phyloP scores from a whole-genome alignment of 2,329 filamentous ascomycete species.

The Diaporthe helianthi region DNA sequence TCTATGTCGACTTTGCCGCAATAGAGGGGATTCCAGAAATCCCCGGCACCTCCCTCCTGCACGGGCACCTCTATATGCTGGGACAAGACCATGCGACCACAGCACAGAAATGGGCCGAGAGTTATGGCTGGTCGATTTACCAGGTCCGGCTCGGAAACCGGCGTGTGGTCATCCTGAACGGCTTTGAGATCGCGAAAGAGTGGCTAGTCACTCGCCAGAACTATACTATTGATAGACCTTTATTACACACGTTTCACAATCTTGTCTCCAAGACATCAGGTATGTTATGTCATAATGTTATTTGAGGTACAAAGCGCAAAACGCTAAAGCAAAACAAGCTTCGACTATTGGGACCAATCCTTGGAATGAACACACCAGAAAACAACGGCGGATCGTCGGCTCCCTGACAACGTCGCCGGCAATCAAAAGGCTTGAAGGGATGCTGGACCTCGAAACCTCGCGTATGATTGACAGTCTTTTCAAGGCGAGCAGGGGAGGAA shows the following conservation, averaged over 20 bases:
- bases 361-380: slow-evolving; percentile 27
- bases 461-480: slow-evolving; percentile 7
- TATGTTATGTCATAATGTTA: neutral
- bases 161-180: slow-evolving; percentile 18
- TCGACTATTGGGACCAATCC: slow-evolving; percentile 29
- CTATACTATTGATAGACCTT: slow-evolving; percentile 18
- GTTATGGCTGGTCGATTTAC: slow-evolving; percentile 23
- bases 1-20: slow-evolving; percentile 17
- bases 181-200: slow-evolving; percentile 22
- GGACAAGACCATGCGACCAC: slow-evolving; percentile 26
- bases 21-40: slow-evolving; percentile 9
- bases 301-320: too few species aligned
- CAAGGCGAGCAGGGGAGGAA: slow-evolving; percentile 10
- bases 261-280: slow-evolving; percentile 27
- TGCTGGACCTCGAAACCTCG: slow-evolving; percentile 25
- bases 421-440: slow-evolving; percentile 16
- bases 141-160: slow-evolving; percentile 25
- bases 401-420: slow-evolving; percentile 23
- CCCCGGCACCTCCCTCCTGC: slow-evolving; percentile 16
- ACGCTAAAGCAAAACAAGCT: neutral
- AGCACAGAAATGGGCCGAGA: slow-evolving; percentile 10
- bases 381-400: slow-evolving; percentile 28
- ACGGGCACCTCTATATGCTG: slow-evolving; percentile 23
- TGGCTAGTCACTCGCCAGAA: slow-evolving; percentile 24
- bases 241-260: slow-evolving; percentile 22